A percentile compares a stretch with the other conserved stretches of the same genome.
Conservation (phyloP, 2,329 filamentous ascomycete species). For the Beauveria medogensis region DNA sequence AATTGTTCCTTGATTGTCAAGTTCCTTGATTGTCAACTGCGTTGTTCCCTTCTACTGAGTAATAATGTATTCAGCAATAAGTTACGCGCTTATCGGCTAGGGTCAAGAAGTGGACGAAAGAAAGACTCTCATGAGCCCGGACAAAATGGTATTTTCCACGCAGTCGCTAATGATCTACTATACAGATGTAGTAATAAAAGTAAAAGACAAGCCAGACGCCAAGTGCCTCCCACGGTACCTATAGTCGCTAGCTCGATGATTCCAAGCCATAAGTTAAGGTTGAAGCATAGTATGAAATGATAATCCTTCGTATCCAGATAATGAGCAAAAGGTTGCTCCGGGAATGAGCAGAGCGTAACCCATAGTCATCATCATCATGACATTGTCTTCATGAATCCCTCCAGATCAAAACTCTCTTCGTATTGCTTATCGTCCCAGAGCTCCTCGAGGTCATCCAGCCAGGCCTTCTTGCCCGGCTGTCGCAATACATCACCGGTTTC, state of each 20-base stretch:
- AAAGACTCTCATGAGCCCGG: slow-evolving; percentile 3
- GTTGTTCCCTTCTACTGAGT: not conserved
- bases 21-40: not conserved
- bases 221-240: not conserved
- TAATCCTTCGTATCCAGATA: not conserved
- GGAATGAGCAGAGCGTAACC: not conserved
- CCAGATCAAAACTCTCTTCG: slow-evolving; percentile 94
- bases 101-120: not conserved
- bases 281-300: not conserved
- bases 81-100: too few species aligned
- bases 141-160: slow-evolving; percentile 8
- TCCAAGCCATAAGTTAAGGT: not conserved
- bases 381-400: slow-evolving; percentile 94
- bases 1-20: too few species aligned
- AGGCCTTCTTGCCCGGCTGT: slow-evolving; percentile 93
- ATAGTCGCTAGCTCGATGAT: not conserved
- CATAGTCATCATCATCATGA: slow-evolving; percentile 36
- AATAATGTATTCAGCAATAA: too few species aligned
- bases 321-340: not conserved
- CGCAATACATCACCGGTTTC: slow-evolving; percentile 87
- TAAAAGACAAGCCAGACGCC: slow-evolving; percentile 3
- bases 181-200: not conserved
- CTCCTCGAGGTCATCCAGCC: slow-evolving; percentile 89
- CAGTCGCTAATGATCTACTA: slow-evolving; percentile 10
- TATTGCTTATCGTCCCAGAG: slow-evolving; percentile 97